These are phyloP conservation scores for Ceratobasidium sp. DNA, from an alignment of 1,284 basidiomycete genomes.

Conservation along the genomic window DNA sequence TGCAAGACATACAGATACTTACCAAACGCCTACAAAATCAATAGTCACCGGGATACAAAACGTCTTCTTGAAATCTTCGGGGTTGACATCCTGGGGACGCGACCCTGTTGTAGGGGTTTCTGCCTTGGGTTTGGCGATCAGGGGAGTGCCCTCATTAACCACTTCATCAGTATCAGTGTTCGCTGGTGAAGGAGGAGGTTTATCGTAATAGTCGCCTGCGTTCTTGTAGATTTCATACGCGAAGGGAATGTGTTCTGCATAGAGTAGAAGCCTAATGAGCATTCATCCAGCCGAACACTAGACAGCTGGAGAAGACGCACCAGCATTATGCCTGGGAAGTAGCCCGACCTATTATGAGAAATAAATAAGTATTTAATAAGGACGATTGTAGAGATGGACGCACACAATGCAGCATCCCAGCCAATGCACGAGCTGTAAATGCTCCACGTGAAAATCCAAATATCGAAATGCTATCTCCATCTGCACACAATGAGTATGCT, in stretches of 20 bases:
- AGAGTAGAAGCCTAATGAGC: neutral
- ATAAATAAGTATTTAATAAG: too few species aligned
- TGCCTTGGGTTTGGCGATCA: too few species aligned
- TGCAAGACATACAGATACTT: neutral
- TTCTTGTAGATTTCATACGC: neutral
- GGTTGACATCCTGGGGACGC: neutral
- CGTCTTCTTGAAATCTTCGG: neutral
- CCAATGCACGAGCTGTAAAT: conserved; percentile 42
- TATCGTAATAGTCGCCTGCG: neutral
- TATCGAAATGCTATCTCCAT: conserved; percentile 40
- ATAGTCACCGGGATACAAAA: neutral
- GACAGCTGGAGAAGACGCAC: neutral
- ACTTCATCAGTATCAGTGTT: too few species aligned
- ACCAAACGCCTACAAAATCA: conserved; percentile 2
- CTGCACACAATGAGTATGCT: neutral
- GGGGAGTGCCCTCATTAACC: too few species aligned
- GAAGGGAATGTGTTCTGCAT: neutral
- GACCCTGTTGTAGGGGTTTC: neutral
- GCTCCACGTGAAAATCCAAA: conserved; percentile 44
- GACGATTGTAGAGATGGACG: neutral
- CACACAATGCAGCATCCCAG: conserved; percentile 40
- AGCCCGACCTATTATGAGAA: neutral
- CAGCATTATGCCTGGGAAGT: neutral
- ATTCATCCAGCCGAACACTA: too few species aligned
- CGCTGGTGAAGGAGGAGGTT: neutral